Evolutionary conservation across 2,329 filamentous ascomycete species (phyloP).

Genomic region (Aspergillus ibericus): DNA sequence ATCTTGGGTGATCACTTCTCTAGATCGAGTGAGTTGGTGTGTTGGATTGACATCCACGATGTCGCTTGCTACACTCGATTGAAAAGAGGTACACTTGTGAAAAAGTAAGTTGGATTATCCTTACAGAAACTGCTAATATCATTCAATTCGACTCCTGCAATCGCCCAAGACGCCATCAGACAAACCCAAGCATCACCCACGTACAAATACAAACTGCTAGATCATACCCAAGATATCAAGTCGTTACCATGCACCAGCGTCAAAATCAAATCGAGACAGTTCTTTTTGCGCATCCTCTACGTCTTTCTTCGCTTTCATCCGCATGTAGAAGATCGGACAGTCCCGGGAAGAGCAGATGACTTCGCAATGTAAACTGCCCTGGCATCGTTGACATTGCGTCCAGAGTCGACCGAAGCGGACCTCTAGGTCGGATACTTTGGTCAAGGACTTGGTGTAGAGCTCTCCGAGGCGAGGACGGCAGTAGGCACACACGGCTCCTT

Average conservation of each 20-base stretch:
- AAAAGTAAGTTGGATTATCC: neutral
- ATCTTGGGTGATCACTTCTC: too few species aligned
- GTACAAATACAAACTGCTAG: slow-evolving; percentile 16
- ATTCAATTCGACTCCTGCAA: neutral
- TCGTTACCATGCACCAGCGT: slow-evolving; percentile 67
- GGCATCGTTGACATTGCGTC: slow-evolving; percentile 97
- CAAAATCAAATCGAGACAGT: slow-evolving; percentile 82
- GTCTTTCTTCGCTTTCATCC: slow-evolving; percentile 99
- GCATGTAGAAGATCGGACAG: slow-evolving; percentile 99
- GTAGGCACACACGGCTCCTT: slow-evolving; percentile 83
- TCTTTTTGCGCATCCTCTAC: slow-evolving; percentile 94
- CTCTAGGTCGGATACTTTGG: slow-evolving; percentile 87
- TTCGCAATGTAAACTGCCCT: slow-evolving; percentile 96
- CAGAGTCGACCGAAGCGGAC: slow-evolving; percentile 88
- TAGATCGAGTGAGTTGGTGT: too few species aligned
- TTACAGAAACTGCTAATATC: neutral
- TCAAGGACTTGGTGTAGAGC: slow-evolving; percentile 86
- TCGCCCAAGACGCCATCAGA: slow-evolving; percentile 13
- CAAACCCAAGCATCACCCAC: slow-evolving; percentile 7
- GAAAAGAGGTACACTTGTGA: too few species aligned
- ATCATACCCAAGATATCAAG: slow-evolving; percentile 1
- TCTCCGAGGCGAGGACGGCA: slow-evolving; percentile 85
- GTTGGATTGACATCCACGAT: too few species aligned
- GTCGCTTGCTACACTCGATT: too few species aligned
- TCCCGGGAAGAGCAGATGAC: slow-evolving; percentile 96